Conservation (phyloP, 371 early-diverging fungal species). For the Syncephalastrum racemosum region DNA sequence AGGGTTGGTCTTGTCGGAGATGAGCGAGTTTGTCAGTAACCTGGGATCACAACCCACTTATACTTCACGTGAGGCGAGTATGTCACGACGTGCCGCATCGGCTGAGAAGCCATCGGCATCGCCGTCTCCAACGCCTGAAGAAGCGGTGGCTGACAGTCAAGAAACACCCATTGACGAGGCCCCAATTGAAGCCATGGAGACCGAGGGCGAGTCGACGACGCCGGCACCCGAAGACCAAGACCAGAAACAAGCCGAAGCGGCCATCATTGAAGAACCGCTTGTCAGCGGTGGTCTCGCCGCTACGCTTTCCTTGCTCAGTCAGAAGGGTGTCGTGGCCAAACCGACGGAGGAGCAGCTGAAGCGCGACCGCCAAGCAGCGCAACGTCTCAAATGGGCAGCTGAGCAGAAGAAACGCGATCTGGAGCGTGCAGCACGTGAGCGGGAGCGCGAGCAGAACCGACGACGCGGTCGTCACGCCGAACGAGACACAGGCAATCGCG, state of each 20-base stretch:
- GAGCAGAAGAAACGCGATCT: constrained; percentile 64
- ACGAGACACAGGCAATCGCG: constrained; percentile 25
- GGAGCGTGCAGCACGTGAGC: constrained; percentile 47
- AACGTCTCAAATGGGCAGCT: constrained; percentile 69
- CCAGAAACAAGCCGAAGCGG: constrained; percentile 14
- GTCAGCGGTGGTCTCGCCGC: constrained; percentile 84
- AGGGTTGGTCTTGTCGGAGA: constrained; percentile 57
- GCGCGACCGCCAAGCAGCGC: constrained; percentile 62
- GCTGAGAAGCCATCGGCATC: constrained; percentile 14
- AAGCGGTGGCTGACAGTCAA: constrained; percentile 5
- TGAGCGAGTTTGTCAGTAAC: constrained; percentile 73
- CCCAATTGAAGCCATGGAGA: constrained; percentile 7
- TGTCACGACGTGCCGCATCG: constrained; percentile 4
- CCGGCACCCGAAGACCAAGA: constrained; percentile 7
- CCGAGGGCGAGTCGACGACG: constrained; percentile 5
- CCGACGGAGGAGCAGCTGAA: constrained; percentile 61
- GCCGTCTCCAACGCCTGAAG: constrained; percentile 6
- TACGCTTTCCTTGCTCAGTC: constrained; percentile 73
- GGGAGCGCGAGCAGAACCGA: constrained; percentile 36
- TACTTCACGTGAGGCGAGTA: constrained; percentile 16
- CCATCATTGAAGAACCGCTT: constrained; percentile 76
- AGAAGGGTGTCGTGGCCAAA: constrained; percentile 73
- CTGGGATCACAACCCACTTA: constrained; percentile 48
- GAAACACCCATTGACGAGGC: background rate
- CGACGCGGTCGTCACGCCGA: constrained; percentile 31